Base-by-base conservation (phyloP, 2,329 filamentous ascomycete species). In the Endothia cerciana region DNA sequence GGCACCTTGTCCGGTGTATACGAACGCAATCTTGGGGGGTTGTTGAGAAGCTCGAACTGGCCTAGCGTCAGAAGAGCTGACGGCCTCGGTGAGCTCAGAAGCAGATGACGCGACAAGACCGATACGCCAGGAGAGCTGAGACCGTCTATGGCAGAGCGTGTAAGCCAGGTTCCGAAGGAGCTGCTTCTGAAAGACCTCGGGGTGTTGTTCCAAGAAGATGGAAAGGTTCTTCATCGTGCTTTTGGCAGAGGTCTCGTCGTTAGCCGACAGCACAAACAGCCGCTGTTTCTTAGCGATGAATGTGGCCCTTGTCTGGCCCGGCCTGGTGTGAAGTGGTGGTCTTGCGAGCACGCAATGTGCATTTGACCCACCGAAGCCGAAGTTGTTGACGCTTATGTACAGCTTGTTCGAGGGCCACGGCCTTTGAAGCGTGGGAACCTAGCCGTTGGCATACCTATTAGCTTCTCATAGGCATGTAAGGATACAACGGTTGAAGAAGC, bases 1-100 rank as follows among this genome's bases (percentile, higher is more conserved):
- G 33, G 13, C 70, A 45, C 38, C 73, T 77, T 13, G 79, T 76
- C 79, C 79, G 1, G 78, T 81, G 69, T 79, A 80, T 51, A 81
- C 75, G 69, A 78, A 80, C n/a, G 76, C 77, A 7, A 67, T 30
- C 8, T 40, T 28, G 25, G 61, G 60, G 17, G 64, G 13, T 30
- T 62, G 53, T 19, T 62, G 33, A 17, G 33, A 78, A 74, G 10
- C 76, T 71, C 17, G 63, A 6, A 56, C 28, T 1, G 63, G 63
- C 30, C 28, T 62, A n/a, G 49, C n/a, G 5, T 62, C 41, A 8
- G 58, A 33, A 17, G 60, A 58, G 38, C 55, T 60, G 36, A 61
- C 40, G 10, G 28, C 47, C 19, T 62, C 58, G 11, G 28, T 41
- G 17, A 64, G 58, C n/a, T 64, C 43, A 33, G 55, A 51, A 11